phyloP scores from a whole-genome alignment of 2,329 filamentous ascomycete genomes.

The Beauveria sp. region DNA sequence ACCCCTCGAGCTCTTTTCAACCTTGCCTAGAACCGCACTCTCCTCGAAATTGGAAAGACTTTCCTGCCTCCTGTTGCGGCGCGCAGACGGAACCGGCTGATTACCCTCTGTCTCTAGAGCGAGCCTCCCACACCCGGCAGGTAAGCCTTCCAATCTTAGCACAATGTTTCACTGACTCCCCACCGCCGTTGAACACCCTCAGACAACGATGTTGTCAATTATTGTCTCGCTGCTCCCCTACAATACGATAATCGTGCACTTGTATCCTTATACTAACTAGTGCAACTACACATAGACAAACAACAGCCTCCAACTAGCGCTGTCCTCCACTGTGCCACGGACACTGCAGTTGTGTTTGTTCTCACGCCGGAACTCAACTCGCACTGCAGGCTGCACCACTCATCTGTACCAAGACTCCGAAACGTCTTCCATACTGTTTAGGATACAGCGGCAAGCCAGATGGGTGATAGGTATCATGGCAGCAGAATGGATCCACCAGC shows the following conservation, averaged over 20 bases:
- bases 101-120: neutral
- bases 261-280: neutral
- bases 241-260: neutral
- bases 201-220: neutral
- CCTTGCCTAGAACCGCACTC: neutral
- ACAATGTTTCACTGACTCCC: neutral
- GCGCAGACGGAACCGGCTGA: neutral
- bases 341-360: neutral
- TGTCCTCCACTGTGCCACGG: neutral
- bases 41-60: neutral
- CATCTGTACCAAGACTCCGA: neutral
- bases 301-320: neutral
- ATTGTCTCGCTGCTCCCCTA: neutral
- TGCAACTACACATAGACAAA: neutral
- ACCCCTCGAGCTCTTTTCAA: neutral
- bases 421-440: neutral
- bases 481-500: constrained; percentile 1
- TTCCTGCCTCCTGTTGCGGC: neutral
- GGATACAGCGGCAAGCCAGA: neutral
- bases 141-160: constrained; percentile 1
- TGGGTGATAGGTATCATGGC: constrained; percentile 9
- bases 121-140: neutral
- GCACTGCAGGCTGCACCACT: neutral
- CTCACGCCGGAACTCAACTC: neutral
- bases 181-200: neutral